Evolutionary conservation across 768 basidiomycete genomes (phyloP).

Genomic region (Ramaria sp.): DNA sequence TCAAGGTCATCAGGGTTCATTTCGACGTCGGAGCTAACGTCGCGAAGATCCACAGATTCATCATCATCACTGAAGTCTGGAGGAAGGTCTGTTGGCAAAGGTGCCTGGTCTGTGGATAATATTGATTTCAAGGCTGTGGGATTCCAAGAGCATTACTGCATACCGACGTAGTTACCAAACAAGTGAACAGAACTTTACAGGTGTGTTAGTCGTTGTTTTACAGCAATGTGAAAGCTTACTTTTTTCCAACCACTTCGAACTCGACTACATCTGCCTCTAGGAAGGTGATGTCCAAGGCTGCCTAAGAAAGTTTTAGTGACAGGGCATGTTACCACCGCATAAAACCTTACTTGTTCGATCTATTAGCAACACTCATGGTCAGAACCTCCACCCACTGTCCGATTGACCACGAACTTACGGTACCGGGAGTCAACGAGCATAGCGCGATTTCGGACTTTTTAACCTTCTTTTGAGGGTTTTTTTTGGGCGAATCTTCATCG

Average conservation of each 20-base stretch:
- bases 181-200: background rate
- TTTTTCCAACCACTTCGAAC: slow-evolving; percentile 71
- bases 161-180: slow-evolving; percentile 62
- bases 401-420: slow-evolving; percentile 34
- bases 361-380: background rate
- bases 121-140: background rate
- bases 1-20: slow-evolving; percentile 49
- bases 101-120: background rate
- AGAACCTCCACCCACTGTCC: too few relatives aligned
- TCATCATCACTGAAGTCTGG: slow-evolving; percentile 38
- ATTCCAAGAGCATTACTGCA: slow-evolving; percentile 14
- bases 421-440: slow-evolving; percentile 73
- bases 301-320: slow-evolving; percentile 60
- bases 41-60: slow-evolving; percentile 48
- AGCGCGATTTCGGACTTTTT: slow-evolving; percentile 43
- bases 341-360: slow-evolving; percentile 1
- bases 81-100: background rate
- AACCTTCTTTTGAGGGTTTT: slow-evolving; percentile 4
- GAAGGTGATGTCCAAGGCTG: slow-evolving; percentile 57
- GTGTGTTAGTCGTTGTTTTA: background rate
- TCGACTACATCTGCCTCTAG: slow-evolving; percentile 53
- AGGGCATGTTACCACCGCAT: background rate
- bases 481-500: slow-evolving; percentile 24
- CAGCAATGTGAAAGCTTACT: slow-evolving; percentile 33
- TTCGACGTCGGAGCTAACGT: slow-evolving; percentile 79